A percentile compares a stretch with the other conserved stretches of the same genome.
Evolutionary conservation across 2,329 filamentous ascomycete genomes (phyloP).

Genomic region (Sclerotinia nivalis): DNA sequence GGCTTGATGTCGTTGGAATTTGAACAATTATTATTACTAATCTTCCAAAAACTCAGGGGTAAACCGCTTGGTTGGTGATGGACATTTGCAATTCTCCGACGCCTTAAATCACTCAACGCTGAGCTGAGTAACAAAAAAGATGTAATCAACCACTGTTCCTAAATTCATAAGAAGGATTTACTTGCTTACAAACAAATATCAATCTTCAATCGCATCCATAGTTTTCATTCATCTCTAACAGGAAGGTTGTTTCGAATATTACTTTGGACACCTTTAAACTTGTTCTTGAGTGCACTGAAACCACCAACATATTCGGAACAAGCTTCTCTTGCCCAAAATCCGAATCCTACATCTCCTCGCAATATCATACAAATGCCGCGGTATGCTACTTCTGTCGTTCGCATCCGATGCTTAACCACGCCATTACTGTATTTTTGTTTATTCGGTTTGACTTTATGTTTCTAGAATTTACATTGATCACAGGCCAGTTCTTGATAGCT

Average conservation of each 20-base stretch:
- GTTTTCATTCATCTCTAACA: background rate
- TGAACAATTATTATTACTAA: background rate
- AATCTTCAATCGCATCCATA: background rate
- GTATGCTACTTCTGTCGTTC: background rate
- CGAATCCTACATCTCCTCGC: background rate
- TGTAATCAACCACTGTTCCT: conserved; percentile 4
- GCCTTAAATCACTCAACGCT: background rate
- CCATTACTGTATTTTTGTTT: background rate
- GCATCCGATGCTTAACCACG: conserved; percentile 1
- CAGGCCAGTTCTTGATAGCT: background rate
- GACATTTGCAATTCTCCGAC: conserved; percentile 8
- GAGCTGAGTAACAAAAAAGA: background rate
- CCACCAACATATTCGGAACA: background rate
- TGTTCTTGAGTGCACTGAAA: background rate
- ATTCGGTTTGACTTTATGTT: background rate
- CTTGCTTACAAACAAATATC: background rate
- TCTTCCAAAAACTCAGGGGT: background rate
- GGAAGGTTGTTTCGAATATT: conserved; percentile 1
- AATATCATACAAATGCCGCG: background rate
- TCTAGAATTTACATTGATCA: background rate
- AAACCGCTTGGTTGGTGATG: background rate
- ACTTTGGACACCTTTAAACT: background rate
- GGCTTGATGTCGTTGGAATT: conserved; percentile 6
- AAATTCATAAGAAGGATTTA: conserved; percentile 6
- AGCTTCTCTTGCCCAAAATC: background rate